Percentiles rank a stretch among this genome's conserved stretches.
Conservation (phyloP, 306 rosid species). For the Cucurbita argyrosperma region DNA sequence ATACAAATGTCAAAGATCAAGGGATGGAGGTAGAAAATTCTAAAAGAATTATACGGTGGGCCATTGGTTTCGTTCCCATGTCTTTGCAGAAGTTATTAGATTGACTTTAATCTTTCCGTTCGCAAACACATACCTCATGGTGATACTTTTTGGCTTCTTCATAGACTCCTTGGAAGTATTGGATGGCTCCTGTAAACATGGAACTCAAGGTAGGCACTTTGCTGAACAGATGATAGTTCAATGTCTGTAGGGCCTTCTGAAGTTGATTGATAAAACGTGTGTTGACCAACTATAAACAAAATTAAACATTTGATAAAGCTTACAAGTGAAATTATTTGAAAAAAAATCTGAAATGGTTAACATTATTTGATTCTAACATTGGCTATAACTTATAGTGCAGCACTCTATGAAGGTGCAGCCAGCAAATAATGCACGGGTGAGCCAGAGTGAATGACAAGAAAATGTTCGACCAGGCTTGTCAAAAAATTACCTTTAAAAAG, state of each 20-base stretch:
- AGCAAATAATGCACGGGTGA: background rate
- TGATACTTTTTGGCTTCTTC: constrained; percentile 39
- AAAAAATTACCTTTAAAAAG: constrained; percentile 45
- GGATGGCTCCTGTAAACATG: constrained; percentile 30
- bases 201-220: constrained; percentile 18
- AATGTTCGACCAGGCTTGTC: background rate
- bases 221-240: constrained; percentile 23
- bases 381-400: background rate
- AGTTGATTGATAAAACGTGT: constrained; percentile 21
- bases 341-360: background rate
- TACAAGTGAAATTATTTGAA: constrained; percentile 3
- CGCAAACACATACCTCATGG: constrained; percentile 50
- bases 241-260: constrained; percentile 12
- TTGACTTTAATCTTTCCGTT: background rate
- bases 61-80: background rate
- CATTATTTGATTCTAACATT: background rate
- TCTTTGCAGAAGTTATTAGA: background rate
- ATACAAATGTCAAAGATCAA: background rate
- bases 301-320: constrained; percentile 3
- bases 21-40: background rate
- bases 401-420: background rate
- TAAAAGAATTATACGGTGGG: background rate
- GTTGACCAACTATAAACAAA: constrained; percentile 33
- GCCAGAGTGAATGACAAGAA: background rate
- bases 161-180: constrained; percentile 32